Base-by-base conservation (phyloP, 345 rosid species). In the Passiflora organensis region DNA sequence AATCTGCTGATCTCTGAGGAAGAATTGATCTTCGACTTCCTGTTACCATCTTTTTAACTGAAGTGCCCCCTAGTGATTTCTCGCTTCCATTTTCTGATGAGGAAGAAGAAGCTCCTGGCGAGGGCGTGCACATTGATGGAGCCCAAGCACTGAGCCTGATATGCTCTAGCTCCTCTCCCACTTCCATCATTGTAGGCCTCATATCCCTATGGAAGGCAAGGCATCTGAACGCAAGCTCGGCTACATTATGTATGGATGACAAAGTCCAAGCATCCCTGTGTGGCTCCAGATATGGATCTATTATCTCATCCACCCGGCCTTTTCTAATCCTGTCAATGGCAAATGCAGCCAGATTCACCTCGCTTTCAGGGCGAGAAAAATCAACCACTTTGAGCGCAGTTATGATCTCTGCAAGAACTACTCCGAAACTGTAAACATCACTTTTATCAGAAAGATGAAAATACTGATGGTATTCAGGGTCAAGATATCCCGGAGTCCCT, bases 111-210 rank as follows among this genome's bases (percentile, higher is more conserved):
- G 63, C 78, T 3, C 23, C 55, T 1, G 86, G 80, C 12, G 91
- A 85, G 12, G 71, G 85, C 8, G 55, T 16, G 58, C 55, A 75
- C 79, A 79, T 63, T 51, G 70, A 75, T 6, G 82, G 80, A n/a
- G 75, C 79, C 93, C 93, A 91, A 51, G 81, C 65, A 34, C 87
- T 78, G 43, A 82, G 76, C 56, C 81, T 62, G 59, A 86, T 77
- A 50, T 79, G 87, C 55, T 84, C 89, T 0, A 93, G 94, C 76
- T 93, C 99, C 45, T 80, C 87, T 0, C 91, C 96, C 9, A 93
- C 95, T 69, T 93, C 99, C 43, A 54, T 76, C 99, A 93, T 93
- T 0, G 91, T 71, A 8, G 99, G 99, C 76, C 99, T 78, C 96
- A 93, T 81, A 65, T 89, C 95, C 21, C 81, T 45, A 51, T 93